A percentile compares a stretch with the other conserved stretches of the same genome.
Conservation (phyloP, 2,329 filamentous ascomycete species). For the Colletotrichum echinochloae region DNA sequence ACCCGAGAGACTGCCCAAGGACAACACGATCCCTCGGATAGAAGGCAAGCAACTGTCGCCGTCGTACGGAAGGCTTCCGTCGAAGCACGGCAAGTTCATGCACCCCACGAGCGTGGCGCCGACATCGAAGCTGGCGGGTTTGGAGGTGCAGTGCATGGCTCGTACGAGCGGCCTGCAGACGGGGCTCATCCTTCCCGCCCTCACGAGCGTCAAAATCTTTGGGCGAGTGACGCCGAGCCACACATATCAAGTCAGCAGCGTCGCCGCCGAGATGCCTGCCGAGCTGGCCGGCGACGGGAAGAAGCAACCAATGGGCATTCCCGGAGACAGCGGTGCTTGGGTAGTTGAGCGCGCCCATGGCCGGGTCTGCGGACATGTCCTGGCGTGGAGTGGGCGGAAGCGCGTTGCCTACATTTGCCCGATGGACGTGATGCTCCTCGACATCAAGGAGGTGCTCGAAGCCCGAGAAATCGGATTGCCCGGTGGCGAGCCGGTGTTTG, state of each 20-base stretch:
- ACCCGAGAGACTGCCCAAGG: slow-evolving; percentile 74
- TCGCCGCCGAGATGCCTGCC: slow-evolving; percentile 29
- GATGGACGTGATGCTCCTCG: slow-evolving; percentile 89
- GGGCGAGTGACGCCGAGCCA: slow-evolving; percentile 85
- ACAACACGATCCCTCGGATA: slow-evolving; percentile 73
- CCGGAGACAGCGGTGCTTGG: slow-evolving; percentile 95
- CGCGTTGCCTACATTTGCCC: slow-evolving; percentile 92
- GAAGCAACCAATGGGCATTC: slow-evolving; percentile 69
- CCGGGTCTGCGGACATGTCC: slow-evolving; percentile 86
- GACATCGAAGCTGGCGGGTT: slow-evolving; percentile 73
- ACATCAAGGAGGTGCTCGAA: slow-evolving; percentile 83
- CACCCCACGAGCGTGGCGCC: slow-evolving; percentile 70
- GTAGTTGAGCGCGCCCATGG: slow-evolving; percentile 85
- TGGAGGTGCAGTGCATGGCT: slow-evolving; percentile 88
- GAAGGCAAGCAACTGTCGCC: slow-evolving; percentile 29
- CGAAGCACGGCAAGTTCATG: slow-evolving; percentile 52
- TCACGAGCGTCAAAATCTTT: slow-evolving; percentile 89
- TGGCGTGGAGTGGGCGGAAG: slow-evolving; percentile 87
- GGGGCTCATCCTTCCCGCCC: slow-evolving; percentile 80
- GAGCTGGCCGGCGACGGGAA: slow-evolving; percentile 36
- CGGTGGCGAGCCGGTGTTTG: slow-evolving; percentile 62
- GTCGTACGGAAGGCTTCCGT: slow-evolving; percentile 21
- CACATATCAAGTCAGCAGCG: slow-evolving; percentile 70
- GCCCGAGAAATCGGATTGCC: slow-evolving; percentile 79
- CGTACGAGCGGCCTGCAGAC: slow-evolving; percentile 86